Evolutionary conservation across 805 yeast species (phyloP), one percentile per base, ranked within the genome.

Genomic region (Candida multigemmis): DNA sequence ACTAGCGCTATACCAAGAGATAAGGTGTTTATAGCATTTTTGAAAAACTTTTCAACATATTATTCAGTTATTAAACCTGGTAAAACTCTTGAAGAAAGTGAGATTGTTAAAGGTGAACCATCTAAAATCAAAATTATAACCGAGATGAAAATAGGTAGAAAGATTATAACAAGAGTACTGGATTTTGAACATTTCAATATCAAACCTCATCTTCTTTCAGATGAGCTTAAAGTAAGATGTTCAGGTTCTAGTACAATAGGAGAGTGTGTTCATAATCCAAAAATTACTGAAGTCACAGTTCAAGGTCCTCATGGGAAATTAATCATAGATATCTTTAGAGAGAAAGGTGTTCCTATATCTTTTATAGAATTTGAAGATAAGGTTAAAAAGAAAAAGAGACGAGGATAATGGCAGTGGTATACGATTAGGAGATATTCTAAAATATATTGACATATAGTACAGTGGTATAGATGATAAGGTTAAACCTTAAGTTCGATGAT

Each of bases 221-320:
- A 71, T 16, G 79, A 74, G 23, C 53, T 89, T 36, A 74, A 79
- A 33, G 73, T 74, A 12, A 76, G 75, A 36, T 91, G 97, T 48
- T 87, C 95, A 8, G 95, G 96, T 0, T 83, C 96, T 0, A 68
- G 91, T 0, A 76, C 95, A 0, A 65, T 82, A 7, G 78, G 77
- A 1, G 74, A 71, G 16, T 69, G 73, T 22, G 58, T 60, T 10
- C 70, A 68, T 21, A 67, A 71, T 27, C 77, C 77, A 4, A 68
- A 65, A 20, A 42, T 68, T 1, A 50, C 63, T 21, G 93, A 83
- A 41, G 85, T 91, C 4, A 67, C 75, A 24, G 94, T 91, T 2
- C 97, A 91, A 56, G 98, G 98, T 1, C 81, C 89, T 2, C 97
- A 89, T 47, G 74, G 75, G 14, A 67, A 71, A 24, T 48, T 66